Evolutionary conservation across 1,139 yeast species (phyloP), one percentile per base, ranked within the genome.

Genomic region (Yamadazyma spencermartinsiae): DNA sequence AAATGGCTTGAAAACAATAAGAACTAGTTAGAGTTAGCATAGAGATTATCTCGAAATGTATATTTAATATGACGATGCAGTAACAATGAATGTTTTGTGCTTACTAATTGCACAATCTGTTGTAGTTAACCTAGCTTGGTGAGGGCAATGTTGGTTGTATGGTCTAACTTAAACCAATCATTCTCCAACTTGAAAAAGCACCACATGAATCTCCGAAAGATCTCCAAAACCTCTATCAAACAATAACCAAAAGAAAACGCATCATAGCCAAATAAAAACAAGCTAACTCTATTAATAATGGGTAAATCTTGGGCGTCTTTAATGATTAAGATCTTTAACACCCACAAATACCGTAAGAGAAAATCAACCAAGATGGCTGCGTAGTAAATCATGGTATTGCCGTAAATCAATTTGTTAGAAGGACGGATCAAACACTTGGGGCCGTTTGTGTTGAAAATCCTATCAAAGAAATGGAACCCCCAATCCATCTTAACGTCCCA

Each of bases 401-500:
- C 29, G 37, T 54, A 61, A 42, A 50, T 57, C 44, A 44, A 54
- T 49, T 35, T 59, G 42, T 44, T 54, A 4, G 41, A 29, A 24
- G 53, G 41, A 39, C 70, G 46, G 34, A 68, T 42, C 30, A 53
- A 36, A 12, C 5, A 6, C 20, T 31, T 33, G 10, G 40, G 31
- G 10, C 34, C 12, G 13, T 30, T 34, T 8, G 24, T 31, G 3
- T 33, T 28, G 39, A 58, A 54, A 19, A 68, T 42, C 7, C 51
- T 45, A 29, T 68, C 71, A 46, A 79, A 72, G 4, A 85, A 46
- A n/a, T 75, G 74, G 34, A 88, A 72, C 34, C 82, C 81, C 98
- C 98, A 92, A 64, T 92, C 98, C 74, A 80, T 79, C 37, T 76
- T 74, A 16, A 90, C 63, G 59, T 92, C 98, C 98, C 98, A 92